A percentile compares a stretch with the other conserved stretches of the same genome.
Conservation (phyloP, 768 basidiomycete species). For the Lentinula detonsa region DNA sequence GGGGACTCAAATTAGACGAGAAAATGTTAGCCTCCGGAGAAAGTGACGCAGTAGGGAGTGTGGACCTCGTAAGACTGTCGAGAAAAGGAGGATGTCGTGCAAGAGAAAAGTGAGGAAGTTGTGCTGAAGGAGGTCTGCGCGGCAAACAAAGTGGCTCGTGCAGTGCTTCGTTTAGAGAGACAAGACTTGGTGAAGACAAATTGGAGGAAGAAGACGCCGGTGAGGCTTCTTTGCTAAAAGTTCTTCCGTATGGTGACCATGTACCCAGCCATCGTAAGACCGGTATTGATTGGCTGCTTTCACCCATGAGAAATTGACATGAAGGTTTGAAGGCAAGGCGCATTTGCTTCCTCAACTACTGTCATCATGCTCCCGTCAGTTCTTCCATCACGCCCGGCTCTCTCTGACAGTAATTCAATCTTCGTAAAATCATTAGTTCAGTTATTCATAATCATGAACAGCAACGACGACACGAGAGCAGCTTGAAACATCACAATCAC, state of each 20-base stretch:
- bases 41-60: slow-evolving; percentile 58
- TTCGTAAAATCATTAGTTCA: not conserved
- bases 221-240: slow-evolving; percentile 21
- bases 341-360: not conserved
- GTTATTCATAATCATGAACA: slow-evolving; percentile 16
- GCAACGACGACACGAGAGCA: slow-evolving; percentile 52
- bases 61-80: slow-evolving; percentile 49
- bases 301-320: slow-evolving; percentile 4
- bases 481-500: slow-evolving; percentile 32
- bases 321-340: slow-evolving; percentile 5
- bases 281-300: slow-evolving; percentile 4
- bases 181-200: slow-evolving; percentile 33
- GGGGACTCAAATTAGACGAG: slow-evolving; percentile 1
- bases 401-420: slow-evolving; percentile 37
- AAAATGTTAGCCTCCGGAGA: slow-evolving; percentile 30
- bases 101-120: slow-evolving; percentile 28
- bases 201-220: slow-evolving; percentile 22
- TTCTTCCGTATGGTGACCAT: slow-evolving; percentile 16
- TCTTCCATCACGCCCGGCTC: slow-evolving; percentile 41
- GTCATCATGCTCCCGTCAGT: slow-evolving; percentile 38
- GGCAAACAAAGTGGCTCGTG: slow-evolving; percentile 29
- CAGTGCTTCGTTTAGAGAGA: slow-evolving; percentile 40
- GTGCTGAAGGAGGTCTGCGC: slow-evolving; percentile 30
- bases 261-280: slow-evolving; percentile 43
- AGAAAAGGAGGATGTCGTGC: slow-evolving; percentile 45